Evolutionary conservation across 2,329 filamentous ascomycete species (phyloP).

Genomic region (Xylariaceae sp.): DNA sequence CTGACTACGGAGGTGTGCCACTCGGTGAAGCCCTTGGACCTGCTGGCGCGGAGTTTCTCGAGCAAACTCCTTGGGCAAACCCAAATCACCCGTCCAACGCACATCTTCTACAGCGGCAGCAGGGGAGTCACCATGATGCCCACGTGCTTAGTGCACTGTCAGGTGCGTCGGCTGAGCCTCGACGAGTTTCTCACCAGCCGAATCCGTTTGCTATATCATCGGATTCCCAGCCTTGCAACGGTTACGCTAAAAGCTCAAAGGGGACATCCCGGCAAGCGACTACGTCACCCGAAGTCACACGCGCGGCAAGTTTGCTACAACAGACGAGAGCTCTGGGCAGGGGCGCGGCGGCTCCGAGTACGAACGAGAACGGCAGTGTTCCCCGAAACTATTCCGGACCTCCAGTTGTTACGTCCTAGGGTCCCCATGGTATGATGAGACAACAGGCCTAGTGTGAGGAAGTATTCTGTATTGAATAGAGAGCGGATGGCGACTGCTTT

Average conservation of each 20-base stretch:
- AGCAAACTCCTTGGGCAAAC: slow-evolving; percentile 90
- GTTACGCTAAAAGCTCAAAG: slow-evolving; percentile 27
- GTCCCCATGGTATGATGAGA: not conserved
- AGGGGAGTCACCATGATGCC: slow-evolving; percentile 36
- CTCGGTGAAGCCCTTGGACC: slow-evolving; percentile 52
- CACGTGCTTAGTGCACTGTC: slow-evolving; percentile 25
- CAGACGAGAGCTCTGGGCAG: slow-evolving; percentile 32
- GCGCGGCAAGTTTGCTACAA: slow-evolving; percentile 34
- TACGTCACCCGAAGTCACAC: slow-evolving; percentile 44
- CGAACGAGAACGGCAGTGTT: slow-evolving; percentile 31
- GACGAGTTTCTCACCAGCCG: slow-evolving; percentile 39
- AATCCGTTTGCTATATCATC: slow-evolving; percentile 35
- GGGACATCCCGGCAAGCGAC: slow-evolving; percentile 29
- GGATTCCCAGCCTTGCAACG: slow-evolving; percentile 32
- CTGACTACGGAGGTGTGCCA: slow-evolving; percentile 46
- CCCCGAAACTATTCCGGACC: slow-evolving; percentile 27
- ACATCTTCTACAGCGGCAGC: slow-evolving; percentile 39
- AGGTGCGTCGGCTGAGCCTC: slow-evolving; percentile 35
- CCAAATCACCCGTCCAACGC: slow-evolving; percentile 70
- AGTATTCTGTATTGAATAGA: slow-evolving; percentile 25
- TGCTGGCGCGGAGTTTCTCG: slow-evolving; percentile 80
- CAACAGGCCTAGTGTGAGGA: not conserved
- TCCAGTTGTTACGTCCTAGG: slow-evolving; percentile 19
- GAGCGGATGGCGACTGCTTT: slow-evolving; percentile 25
- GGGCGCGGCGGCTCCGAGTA: slow-evolving; percentile 28